Conservation (phyloP, 192 early-diverging fungal genomes). For the Coemansia sp. region DNA sequence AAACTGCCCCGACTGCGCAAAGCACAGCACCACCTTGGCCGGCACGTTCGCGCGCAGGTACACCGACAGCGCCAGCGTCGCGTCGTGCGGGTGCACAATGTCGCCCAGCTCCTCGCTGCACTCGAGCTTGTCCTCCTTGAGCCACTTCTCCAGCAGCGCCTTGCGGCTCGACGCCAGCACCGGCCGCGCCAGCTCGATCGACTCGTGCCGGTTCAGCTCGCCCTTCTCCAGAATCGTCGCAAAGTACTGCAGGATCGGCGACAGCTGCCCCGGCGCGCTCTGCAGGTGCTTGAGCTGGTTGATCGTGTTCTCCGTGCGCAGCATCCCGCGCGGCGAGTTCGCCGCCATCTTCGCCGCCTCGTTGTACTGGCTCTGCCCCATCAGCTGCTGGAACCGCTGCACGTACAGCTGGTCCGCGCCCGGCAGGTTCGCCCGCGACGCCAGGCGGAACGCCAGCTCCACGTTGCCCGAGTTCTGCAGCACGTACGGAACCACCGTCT, state of each 20-base stretch:
- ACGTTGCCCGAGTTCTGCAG: conserved; percentile 77
- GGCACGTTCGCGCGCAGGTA: conserved; percentile 94
- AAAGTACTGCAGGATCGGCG: conserved; percentile 98
- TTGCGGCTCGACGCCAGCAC: conserved; percentile 89
- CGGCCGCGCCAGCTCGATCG: conserved; percentile 88
- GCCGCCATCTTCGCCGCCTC: conserved; percentile 97
- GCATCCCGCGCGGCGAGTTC: conserved; percentile 89
- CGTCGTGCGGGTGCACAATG: conserved; percentile 89
- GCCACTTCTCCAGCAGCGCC: conserved; percentile 94
- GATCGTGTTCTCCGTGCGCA: conserved; percentile 92
- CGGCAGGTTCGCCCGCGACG: conserved; percentile 83
- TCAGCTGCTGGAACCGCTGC: conserved; percentile 86
- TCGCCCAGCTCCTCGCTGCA: conserved; percentile 99
- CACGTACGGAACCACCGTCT: conserved; percentile 89
- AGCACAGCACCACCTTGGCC: conserved; percentile 92
- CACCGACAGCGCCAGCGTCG: conserved; percentile 88
- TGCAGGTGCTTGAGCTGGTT: conserved; percentile 89
- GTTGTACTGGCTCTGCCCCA: conserved; percentile 69
- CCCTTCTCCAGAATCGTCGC: conserved; percentile 93
- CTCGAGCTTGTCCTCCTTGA: conserved; percentile 98
- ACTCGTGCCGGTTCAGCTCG: conserved; percentile 92
- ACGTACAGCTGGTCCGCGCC: conserved; percentile 92
- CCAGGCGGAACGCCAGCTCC: conserved; percentile 87
- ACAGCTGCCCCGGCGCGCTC: conserved; percentile 71
- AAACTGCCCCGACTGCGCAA: conserved; percentile 94